Evolutionary conservation across 2,329 filamentous ascomycete species (phyloP), one percentile per base, ranked within the genome.

Genomic region (Gaeumannomyces tritici): DNA sequence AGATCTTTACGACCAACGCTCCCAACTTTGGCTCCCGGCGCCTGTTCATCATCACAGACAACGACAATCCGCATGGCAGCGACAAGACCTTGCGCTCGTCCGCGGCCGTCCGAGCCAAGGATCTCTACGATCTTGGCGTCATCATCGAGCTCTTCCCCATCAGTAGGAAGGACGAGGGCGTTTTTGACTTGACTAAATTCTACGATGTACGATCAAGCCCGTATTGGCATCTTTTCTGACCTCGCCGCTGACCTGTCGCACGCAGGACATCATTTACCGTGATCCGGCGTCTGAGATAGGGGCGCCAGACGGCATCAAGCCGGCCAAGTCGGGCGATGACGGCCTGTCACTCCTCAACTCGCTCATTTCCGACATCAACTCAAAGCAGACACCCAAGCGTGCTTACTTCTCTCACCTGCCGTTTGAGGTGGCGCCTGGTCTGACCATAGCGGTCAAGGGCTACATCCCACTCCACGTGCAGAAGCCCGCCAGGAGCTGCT

Each of bases 21-120:
- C 87, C 95, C 24, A 98, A 97, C 70, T 98, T 98, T 73, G 89
- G 91, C 4, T 98, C 93, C 7, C 83, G 93, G 64, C 85, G 95
- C 42, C 77, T 99, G n/a, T 99, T 99, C 75, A 86, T 99, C 66
- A 91, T 99, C 62, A 98, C 95, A 0, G 92, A 98, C 73, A 91
- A 96, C 66, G 95, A 98, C 72, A 83, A 92, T 66, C 95, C 95
- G 4, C 90, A 96, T 71, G 77, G 79, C 0, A 80, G 83, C 24
- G 87, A 90, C 71, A 95, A 93, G 74, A 79, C 83, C 9, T 80
- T 88, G 33, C 87, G 88, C 61, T 89, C 89, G 18, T 86, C 89
- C 47, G 91, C 95, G 4, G 88, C 90, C 8, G 91, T 95, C 6
- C 85, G 93, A 61, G 95, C 95, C 31, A 96, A 96, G 72, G 95